phyloP scores from a whole-genome alignment of 257 asterid species.

The Solanum bulbocastanum region DNA sequence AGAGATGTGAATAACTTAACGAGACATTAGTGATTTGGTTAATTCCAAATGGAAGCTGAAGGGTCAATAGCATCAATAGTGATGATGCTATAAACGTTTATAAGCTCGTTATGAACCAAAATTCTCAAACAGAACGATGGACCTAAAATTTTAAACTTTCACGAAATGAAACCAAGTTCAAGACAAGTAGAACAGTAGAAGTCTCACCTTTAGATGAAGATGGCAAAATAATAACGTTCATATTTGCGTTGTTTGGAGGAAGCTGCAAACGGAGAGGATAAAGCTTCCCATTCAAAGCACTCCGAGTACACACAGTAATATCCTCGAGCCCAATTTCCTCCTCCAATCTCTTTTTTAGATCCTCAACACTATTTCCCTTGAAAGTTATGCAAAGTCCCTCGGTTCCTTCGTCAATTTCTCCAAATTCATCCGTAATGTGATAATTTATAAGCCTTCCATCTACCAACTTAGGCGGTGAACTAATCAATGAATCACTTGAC shows the following conservation, averaged over 20 bases:
- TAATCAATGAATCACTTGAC: conserved; percentile 54
- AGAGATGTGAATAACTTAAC: not conserved
- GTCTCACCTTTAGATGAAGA: conserved; percentile 48
- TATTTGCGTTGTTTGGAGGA: conserved; percentile 74
- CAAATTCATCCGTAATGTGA: conserved; percentile 48
- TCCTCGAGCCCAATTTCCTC: conserved; percentile 54
- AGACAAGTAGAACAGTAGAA: not conserved
- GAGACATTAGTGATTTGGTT: not conserved
- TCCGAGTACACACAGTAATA: conserved; percentile 55
- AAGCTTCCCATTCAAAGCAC: conserved; percentile 77
- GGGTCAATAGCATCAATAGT: not conserved
- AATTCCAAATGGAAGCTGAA: not conserved
- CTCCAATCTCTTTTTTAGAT: conserved; percentile 43
- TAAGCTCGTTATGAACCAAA: not conserved
- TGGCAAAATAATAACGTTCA: conserved; percentile 63
- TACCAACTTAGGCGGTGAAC: conserved; percentile 53
- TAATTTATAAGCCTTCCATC: conserved; percentile 66
- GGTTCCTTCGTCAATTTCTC: conserved; percentile 51
- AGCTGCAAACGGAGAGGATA: conserved; percentile 90
- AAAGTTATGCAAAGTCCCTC: conserved; percentile 61
- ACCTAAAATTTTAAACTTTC: not conserved
- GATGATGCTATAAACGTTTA: not conserved
- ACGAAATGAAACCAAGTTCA: not conserved
- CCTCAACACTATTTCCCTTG: conserved; percentile 56
- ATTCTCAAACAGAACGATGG: not conserved